Base-by-base conservation (phyloP, 1,139 yeast genomes). In the Hansenula sp. region DNA sequence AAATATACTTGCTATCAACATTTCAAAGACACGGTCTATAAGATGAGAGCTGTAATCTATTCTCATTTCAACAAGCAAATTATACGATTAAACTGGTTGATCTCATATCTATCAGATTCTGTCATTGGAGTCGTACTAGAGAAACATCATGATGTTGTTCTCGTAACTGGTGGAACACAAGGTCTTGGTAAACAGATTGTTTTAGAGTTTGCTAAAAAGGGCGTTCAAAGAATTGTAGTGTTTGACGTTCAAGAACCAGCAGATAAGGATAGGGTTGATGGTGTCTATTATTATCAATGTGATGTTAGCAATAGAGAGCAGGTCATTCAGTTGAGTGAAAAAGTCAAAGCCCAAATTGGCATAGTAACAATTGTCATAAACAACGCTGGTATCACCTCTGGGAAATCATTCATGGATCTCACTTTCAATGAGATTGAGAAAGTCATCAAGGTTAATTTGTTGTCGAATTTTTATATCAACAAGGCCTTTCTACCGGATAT, bases 131-230 rank as follows among this genome's bases (percentile, higher is more conserved):
- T 71, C 45, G 67, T 65, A 12, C 74, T 74, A 49, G 83, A 79
- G 34, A 42, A 50, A 17, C 49, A 50, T 30, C 62, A 66, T 21
- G 89, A 86, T 54, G 66, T 84, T 12, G 84, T 82, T 0, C 62
- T 89, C n/a, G 68, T 91, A 24, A 90, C 97, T 0, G 97, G 97
- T 1, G 97, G 96, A 0, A 60, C 77, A 3, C 67, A 78, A 0
- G 97, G 97, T 0, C 68, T 91, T 21, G 97, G 97, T 0, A 65
- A 65, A 38, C 85, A 79, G 46, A 52, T 90, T n/a, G 86, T 75
- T 0, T 49, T 53, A 16, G 58, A 60, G 33, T 72, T 88, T 44
- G 62, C 64, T 4, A 50, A 51, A n/a, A 68, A 71, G 9, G 63
- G 64, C 8, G 74, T 75, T 1, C 56, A 52, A 12, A 71, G 60